phyloP scores from a whole-genome alignment of 1,284 basidiomycete species.

The Malassezia furfur region DNA sequence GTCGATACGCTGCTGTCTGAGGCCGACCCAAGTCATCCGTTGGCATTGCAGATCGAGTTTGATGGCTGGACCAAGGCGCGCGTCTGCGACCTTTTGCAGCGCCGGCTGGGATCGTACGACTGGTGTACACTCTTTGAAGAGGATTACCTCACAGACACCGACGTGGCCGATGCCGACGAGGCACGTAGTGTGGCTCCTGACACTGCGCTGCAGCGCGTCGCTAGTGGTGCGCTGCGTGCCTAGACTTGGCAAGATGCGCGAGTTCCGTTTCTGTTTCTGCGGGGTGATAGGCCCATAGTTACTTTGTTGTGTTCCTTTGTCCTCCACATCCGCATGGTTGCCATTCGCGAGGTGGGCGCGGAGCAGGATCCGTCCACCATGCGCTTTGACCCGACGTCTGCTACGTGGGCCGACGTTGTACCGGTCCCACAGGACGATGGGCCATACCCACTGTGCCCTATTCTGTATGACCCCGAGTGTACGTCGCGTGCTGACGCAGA shows the following conservation, averaged over 20 bases:
- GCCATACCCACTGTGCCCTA: conserved; percentile 36
- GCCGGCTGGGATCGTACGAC: neutral
- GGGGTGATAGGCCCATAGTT: neutral
- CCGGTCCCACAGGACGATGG: conserved; percentile 34
- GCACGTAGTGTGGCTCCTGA: no score
- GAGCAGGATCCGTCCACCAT: neutral
- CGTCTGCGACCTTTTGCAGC: neutral
- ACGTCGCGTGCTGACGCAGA: conserved; percentile 19
- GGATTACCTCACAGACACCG: neutral
- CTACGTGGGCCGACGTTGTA: conserved; percentile 31
- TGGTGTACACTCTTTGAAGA: neutral
- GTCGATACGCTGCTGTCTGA: neutral
- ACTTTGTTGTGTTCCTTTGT: conserved; percentile 5
- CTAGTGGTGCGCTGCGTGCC: no score
- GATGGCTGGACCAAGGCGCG: neutral
- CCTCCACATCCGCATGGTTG: conserved; percentile 16
- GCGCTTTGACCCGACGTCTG: conserved; percentile 22
- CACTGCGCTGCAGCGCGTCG: no score
- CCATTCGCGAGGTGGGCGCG: neutral
- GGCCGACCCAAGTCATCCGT: neutral
- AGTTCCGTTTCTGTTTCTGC: no score
- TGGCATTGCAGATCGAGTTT: neutral
- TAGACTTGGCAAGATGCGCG: no score
- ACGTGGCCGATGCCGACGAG: neutral
- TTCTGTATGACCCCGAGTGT: conserved; percentile 37